A percentile compares a stretch with the other conserved stretches of the same genome.
phyloP scores from a whole-genome alignment of 371 early-diverging fungal genomes.

The Syncephalastrum racemosum region DNA sequence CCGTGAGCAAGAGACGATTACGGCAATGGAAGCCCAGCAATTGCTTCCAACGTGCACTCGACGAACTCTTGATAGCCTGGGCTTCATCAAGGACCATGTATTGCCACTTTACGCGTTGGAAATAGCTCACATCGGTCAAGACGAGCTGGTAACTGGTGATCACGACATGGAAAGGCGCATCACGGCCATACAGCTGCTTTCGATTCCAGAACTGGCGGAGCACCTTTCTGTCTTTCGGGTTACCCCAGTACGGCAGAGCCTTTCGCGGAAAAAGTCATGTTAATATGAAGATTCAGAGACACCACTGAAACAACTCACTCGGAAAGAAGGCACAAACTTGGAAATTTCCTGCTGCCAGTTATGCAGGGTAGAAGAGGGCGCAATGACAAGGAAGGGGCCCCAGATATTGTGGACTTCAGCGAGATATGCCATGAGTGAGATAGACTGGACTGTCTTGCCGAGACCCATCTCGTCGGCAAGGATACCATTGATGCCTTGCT shows the following conservation, averaged over 20 bases:
- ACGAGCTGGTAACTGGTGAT: conserved; percentile 96
- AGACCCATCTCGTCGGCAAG: conserved; percentile 97
- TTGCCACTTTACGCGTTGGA: conserved; percentile 94
- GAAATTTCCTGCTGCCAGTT: conserved; percentile 98
- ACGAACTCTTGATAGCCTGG: conserved; percentile 95
- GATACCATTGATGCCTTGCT: conserved; percentile 98
- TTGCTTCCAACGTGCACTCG: conserved; percentile 91
- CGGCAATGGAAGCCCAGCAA: conserved; percentile 91
- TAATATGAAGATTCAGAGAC: background rate
- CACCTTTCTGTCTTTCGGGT: conserved; percentile 82
- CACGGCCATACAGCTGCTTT: conserved; percentile 75
- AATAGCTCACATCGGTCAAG: conserved; percentile 84
- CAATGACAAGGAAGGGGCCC: conserved; percentile 97
- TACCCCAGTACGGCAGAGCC: conserved; percentile 93
- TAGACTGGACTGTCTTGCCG: conserved; percentile 95
- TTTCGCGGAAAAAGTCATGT: conserved; percentile 4
- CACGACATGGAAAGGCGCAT: conserved; percentile 90
- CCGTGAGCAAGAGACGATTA: conserved; percentile 92
- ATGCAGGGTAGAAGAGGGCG: conserved; percentile 95
- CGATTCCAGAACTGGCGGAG: conserved; percentile 84
- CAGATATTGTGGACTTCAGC: conserved; percentile 89
- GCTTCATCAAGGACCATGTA: conserved; percentile 99
- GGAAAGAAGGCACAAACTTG: conserved; percentile 88
- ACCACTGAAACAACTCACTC: conserved; percentile 37
- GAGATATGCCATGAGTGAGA: conserved; percentile 89